Evolutionary conservation across 768 basidiomycete species (phyloP), one percentile per base, ranked within the genome.

Genomic region (Ramaria sp.): DNA sequence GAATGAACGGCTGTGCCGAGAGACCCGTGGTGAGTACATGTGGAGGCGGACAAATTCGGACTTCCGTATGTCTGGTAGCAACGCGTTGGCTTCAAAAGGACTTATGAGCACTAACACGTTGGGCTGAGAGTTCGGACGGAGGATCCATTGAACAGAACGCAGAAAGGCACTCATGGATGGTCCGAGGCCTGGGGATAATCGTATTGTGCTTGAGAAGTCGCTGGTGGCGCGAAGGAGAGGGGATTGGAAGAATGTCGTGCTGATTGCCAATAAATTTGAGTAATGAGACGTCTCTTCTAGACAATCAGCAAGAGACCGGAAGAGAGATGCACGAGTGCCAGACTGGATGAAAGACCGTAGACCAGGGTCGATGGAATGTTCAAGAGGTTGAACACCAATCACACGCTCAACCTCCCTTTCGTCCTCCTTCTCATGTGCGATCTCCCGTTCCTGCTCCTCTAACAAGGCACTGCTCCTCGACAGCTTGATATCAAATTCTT

Each of bases 361-460:
- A 16, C 64, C 54, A 1, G 49, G 7, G 56, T 70, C 50, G 3
- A 72, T 37, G 0, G 28, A 8, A 55, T 70, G 70, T 1, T 1
- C 5, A 2, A 66, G 66, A 6, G 71, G 59, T 3, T 30, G 28
- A 2, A 65, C 64, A 22, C 43, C 62, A 0, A 65, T 59, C 4
- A 73, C 70, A 5, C 73, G 65, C 58, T 73, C 63, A 1, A 70
- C 56, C 50, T 75, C 65, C 9, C 61, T 63, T 55, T 78, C 75
- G 5, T 59, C 62, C 58, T 77, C 74, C 4, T 68, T 63, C 60
- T 78, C 73, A 20, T 50, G 48, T 6, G 27, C 30, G 7, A 78
- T 62, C 53, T 78, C 75, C 24, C 76, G 64, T 51, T 78, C 78
- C 56, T 78, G 77, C 56, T 78, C 77, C 58, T 78, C 74, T 27